Base-by-base conservation (phyloP, 2,329 filamentous ascomycete genomes). In the Westerdykella ornata region DNA sequence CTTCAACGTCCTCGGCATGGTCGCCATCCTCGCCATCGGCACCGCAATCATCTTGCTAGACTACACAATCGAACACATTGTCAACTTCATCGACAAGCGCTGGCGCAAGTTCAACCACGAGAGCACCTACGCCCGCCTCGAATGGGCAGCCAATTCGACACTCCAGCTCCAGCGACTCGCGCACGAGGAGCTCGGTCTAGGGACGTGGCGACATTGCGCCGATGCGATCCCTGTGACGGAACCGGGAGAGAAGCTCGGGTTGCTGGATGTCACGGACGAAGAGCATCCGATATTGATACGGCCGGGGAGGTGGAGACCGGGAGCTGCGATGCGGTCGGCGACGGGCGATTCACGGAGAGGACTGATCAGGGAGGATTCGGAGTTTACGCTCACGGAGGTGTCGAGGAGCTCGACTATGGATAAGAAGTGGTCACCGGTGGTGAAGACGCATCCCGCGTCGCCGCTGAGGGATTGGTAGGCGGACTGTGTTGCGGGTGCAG, bases 91-190 rank as follows among this genome's bases (percentile, higher is more conserved):
- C 15, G 35, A 18, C 18, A 14, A 11, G n/a, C 16, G 18, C 7
- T 19, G 16, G n/a, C 35, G 35, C n/a, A 19, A 8, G 17, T 6
- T 6, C n/a, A 7, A 37, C 14, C 35, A 14, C n/a, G 14, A 17
- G 4, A 14, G 12, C 15, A 31, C 42, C 44, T 35, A 37, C 38
- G 13, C 11, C 16, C 15, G 35, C 3, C 15, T 51, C 1, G 49
- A 52, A 26, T 52, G 49, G 49, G 33, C 12, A 37, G 7, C 42
- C 42, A 34, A 53, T 39, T 8, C 41, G 35, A 51, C 46, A 2
- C 26, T 56, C 18, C 54, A 57, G 32, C 49, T 56, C 4, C 51
- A 57, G 35, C 43, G 54, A 8, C 48, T 54, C 14, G 51, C 53
- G 12, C 49, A 56, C 15, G 54, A 57, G 19, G 43, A 39, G n/a